Conservation (phyloP, 2,329 filamentous ascomycete species). For the Dactylella cylindrospora region DNA sequence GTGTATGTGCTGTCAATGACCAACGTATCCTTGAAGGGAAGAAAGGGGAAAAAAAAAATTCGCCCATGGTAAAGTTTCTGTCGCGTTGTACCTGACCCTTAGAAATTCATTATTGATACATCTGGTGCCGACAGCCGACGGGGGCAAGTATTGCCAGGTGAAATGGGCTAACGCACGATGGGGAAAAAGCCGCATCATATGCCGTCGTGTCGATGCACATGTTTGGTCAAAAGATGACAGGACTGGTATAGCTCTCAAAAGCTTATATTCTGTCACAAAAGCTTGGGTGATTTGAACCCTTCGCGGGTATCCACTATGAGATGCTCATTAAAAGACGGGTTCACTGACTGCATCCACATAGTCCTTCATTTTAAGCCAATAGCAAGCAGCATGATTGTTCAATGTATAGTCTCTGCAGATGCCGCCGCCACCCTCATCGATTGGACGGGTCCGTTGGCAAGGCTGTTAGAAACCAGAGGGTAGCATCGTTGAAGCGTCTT, state of each 20-base stretch:
- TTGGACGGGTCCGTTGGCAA: too few species aligned
- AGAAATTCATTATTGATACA: background rate
- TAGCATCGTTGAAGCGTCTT: too few species aligned
- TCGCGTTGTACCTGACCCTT: too few species aligned
- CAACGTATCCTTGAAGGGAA: background rate
- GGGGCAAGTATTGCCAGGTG: slow-evolving; percentile 27
- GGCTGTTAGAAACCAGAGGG: too few species aligned
- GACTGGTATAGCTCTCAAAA: slow-evolving; percentile 24
- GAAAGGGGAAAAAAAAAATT: background rate
- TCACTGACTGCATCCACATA: too few species aligned
- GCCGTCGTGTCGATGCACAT: slow-evolving; percentile 21
- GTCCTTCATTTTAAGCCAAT: too few species aligned
- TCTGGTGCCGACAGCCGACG: slow-evolving; percentile 36
- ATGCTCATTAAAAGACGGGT: too few species aligned
- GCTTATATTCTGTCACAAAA: slow-evolving; percentile 44
- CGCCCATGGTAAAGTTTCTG: slow-evolving; percentile 10
- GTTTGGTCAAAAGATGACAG: slow-evolving; percentile 4
- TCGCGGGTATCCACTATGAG: slow-evolving; percentile 23
- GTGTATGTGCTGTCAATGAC: background rate
- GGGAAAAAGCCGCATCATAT: slow-evolving; percentile 24
- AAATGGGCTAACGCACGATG: slow-evolving; percentile 6
- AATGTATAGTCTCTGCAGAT: too few species aligned
- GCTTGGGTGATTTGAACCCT: too few species aligned
- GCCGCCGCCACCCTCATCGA: too few species aligned
- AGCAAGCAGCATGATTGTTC: too few species aligned